Percentiles rank a stretch among this genome's conserved stretches.
These are phyloP conservation scores for Lactifluus subvellereus DNA, from an alignment of 768 basidiomycete species.

Conservation along the genomic window DNA sequence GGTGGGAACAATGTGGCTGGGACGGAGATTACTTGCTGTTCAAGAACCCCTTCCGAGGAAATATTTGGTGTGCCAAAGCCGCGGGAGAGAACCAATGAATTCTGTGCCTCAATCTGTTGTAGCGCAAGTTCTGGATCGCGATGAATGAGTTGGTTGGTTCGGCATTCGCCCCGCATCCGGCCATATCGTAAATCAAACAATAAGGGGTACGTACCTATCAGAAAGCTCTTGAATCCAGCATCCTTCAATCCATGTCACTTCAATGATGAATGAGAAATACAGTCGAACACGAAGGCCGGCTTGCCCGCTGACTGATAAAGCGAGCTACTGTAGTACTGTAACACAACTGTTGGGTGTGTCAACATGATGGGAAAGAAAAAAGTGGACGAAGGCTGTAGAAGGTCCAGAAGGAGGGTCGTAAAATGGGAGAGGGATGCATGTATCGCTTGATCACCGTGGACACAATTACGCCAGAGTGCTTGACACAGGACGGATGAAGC, in stretches of 20 bases:
- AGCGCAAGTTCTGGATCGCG: slow-evolving; percentile 52
- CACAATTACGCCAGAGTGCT: neutral
- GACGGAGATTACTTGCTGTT: slow-evolving; percentile 50
- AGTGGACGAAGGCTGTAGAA: neutral
- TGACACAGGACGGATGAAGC: neutral
- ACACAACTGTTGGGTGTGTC: neutral
- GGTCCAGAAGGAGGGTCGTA: neutral
- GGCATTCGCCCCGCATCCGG: neutral
- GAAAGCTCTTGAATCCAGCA: slow-evolving; percentile 58
- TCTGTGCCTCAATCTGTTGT: slow-evolving; percentile 61
- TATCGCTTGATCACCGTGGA: neutral
- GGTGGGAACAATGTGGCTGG: slow-evolving; percentile 40
- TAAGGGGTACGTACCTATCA: slow-evolving; percentile 48
- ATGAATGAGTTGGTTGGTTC: neutral
- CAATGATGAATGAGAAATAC: slow-evolving; percentile 54
- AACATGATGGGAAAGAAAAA: neutral
- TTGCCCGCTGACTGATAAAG: slow-evolving; percentile 51
- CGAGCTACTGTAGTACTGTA: neutral
- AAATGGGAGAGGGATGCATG: neutral
- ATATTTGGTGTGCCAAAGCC: slow-evolving; percentile 73
- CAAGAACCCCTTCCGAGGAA: slow-evolving; percentile 62
- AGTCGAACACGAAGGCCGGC: slow-evolving; percentile 65
- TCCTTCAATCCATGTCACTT: slow-evolving; percentile 56
- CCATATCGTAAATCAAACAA: neutral
- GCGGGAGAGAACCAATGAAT: slow-evolving; percentile 55